Base-by-base conservation (phyloP, 352 stramenopile species). In the Pseudoperonospora humuli region DNA sequence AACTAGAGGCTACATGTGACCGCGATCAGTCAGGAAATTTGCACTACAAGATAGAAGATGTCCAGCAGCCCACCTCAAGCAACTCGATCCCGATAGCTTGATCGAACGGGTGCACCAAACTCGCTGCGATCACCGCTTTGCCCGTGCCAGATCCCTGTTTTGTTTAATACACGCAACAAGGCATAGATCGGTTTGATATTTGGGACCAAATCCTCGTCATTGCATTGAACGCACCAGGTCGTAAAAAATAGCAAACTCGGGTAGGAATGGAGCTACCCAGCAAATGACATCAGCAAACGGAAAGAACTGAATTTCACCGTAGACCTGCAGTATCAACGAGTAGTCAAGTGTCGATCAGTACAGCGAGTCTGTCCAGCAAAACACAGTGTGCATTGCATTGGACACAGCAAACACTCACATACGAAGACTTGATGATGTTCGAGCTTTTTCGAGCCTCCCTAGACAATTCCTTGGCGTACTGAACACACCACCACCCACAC, bases 381-480 rank as follows among this genome's bases (percentile, higher is more conserved):
- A 15, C 1, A 3, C 7, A 21, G 13, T 14, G 21, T 14, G 19
- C 29, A 43, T 25, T 25, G 9, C 4, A 20, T 20, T 6, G 20
- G 10, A 5, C 7, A 20, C 15, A 28, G 9, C 1, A 10, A 44
- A 14, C 14, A 56, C 66, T 43, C 48, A 93, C 81, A 40, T 74
- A 88, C 14, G 74, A 87, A 13, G 78, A 78, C 48, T 86, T 89
- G 68, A 86, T 74, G 31, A 76, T 59, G 51, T 90, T 87, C 18
- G 60, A 73, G 51, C 63, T 82, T 52, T 93, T 80, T 19, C 81
- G 74, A 9, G 81, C 81, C 43, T 93, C 72, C 8, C 61, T 75
- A 9, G 78, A 91, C 20, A 93, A 49, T 39, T 91, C 81, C 54
- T 93, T 93, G 2, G 62, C 76, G 29, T 93, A 93, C 76, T 91